Evolutionary conservation across 2,329 filamentous ascomycete species (phyloP), one percentile per base, ranked within the genome.

Genomic region (Aschersonia sp.): DNA sequence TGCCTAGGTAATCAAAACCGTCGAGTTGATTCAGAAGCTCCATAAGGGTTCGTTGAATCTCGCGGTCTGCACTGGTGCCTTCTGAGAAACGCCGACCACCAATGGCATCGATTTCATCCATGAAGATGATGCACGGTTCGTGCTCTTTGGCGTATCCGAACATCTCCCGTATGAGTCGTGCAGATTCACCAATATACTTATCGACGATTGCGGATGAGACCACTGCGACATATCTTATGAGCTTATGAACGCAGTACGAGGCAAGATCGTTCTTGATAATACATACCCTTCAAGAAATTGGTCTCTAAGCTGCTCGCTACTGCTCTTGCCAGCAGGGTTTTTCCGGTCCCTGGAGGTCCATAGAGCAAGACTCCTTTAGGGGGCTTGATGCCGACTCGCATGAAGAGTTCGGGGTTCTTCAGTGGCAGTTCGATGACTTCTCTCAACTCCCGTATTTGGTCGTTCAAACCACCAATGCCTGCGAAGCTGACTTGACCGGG

Each of bases 71-170:
- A 50, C 88, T 95, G 46, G 92, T 98, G 56, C 94, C 92, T 66
- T 98, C 92, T 1, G 87, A 95, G 68, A 98, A 98, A 59, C 92
- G 79, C 58, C 94, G 81, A 53, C 94, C 94, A 64, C 92, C 92
- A 60, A 98, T 98, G 61, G 92, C 92, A 62, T 98, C 92, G 62
- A 98, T 98, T 70, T 98, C 92, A 74, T 98, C 94, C 92, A 98
- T 98, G 77, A 98, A 98, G 69, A 98, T 98, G 66, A 98, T 98
- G 66, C 92, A 98, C 40, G 92, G 92, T 67, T 98, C 92, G 66
- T 98, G 92, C 66, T 98, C 94, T 69, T 95, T 97, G 59, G 94
- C 92, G 62, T 98, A 98, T 49, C 92, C 94, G 62, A 98, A 98
- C 94, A 98, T 98, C 67, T 98, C 92, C 65, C 92, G 83, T 60